Percentiles rank a stretch among this genome's conserved stretches.
These are phyloP conservation scores for Annulohypoxylon bovei DNA, from an alignment of 495 filamentous ascomycete species.

Conservation along the genomic window DNA sequence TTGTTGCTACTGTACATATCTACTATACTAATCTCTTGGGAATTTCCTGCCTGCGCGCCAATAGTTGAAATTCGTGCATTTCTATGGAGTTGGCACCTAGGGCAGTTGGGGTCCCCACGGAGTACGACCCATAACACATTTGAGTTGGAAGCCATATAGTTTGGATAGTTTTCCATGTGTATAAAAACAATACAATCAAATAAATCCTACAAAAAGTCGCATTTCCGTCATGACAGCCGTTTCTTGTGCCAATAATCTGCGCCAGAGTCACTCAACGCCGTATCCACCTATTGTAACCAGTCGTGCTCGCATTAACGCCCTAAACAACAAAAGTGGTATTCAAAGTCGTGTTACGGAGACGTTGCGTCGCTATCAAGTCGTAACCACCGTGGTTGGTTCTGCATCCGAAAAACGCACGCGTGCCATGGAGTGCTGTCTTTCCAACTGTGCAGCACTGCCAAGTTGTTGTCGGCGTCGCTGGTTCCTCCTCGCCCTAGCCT, in stretches of 20 bases:
- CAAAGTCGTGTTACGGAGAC: not conserved
- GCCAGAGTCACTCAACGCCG: conserved; percentile 27
- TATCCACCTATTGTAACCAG: conserved; percentile 6
- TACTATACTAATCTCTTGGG: conserved; percentile 19
- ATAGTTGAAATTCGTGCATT: conserved; percentile 4
- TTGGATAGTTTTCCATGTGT: not conserved
- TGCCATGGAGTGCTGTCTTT: conserved; percentile 41
- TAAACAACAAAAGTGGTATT: conserved; percentile 24
- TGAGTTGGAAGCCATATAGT: conserved; percentile 2
- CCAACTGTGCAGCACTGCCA: conserved; percentile 25
- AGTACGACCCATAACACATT: not conserved
- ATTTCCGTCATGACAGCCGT: conserved; percentile 12
- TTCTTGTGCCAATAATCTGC: conserved; percentile 3
- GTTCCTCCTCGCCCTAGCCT: conserved; percentile 79
- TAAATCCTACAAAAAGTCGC: conserved; percentile 6
- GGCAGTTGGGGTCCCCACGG: not conserved
- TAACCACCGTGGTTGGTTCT: conserved; percentile 43
- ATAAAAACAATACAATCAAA: conserved; percentile 17
- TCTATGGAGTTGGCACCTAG: conserved; percentile 2
- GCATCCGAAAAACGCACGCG: conserved; percentile 44
- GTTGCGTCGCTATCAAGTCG: conserved; percentile 29
- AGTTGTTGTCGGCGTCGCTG: conserved; percentile 65
- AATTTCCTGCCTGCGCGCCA: not conserved
- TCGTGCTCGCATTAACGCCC: conserved; percentile 31
- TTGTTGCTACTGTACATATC: conserved; percentile 9